Base-by-base conservation (phyloP, 2,329 filamentous ascomycete genomes). In the Nothopassalora personata region DNA sequence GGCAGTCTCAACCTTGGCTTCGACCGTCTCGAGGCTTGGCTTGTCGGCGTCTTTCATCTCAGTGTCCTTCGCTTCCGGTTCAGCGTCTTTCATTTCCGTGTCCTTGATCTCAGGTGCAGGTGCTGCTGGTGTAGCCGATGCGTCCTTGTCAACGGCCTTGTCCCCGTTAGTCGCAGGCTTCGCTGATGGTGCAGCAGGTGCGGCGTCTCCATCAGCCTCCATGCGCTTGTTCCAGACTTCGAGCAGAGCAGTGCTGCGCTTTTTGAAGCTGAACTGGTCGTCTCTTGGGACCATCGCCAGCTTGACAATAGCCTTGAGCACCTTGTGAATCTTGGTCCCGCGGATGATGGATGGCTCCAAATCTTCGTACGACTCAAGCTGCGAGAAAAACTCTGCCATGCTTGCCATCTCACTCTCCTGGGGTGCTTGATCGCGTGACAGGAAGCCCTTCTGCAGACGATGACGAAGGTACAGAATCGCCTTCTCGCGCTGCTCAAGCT, bases 281-380 rank as follows among this genome's bases (percentile, higher is more conserved):
- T 99, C 94, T 61, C 87, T 87, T 5, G 92, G 92, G 66, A 99
- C 96, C 3, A 82, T 82, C 47, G 87, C 83, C 8, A 99, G 81
- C 79, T 96, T 97, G 69, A 97, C 80, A 66, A 99, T 94, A 4
- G 88, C 91, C 79, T 95, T 96, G 58, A 99, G 82, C 10, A 99
- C 93, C 79, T 99, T 99, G 84, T 97, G 93, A 76, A 99, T 97
- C 82, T 97, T 99, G 62, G 94, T 99, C 13, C 79, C 81, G 64
- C 90, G 86, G 69, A 97, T 96, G 68, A 97, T 94, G 65, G 86
- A 86, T 31, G 89, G 90, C 72, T 97, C 93, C 4, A 97, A 83
- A 64, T 96, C 89, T 1, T 84, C 73, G 80, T 85, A 87, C 7
- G 81, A 83, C 76, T 99, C 94, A 5, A 99, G 83, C 74, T 95